phyloP scores from a whole-genome alignment of 345 rosid genomes.

The Luvunga scandens region DNA sequence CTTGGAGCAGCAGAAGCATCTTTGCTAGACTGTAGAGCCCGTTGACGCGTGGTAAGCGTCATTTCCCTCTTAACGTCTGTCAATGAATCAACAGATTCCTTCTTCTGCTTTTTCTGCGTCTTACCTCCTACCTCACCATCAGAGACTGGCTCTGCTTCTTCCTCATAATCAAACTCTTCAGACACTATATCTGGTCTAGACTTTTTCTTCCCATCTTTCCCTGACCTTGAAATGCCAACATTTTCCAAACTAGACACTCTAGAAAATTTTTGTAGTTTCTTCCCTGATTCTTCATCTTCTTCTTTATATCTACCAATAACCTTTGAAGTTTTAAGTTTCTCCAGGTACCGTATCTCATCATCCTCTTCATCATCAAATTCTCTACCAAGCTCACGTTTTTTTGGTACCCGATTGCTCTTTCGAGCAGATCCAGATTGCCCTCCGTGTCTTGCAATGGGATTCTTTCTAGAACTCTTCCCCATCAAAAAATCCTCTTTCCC shows the following conservation, averaged over 20 bases:
- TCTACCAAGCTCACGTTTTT: conserved; percentile 58
- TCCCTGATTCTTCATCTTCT: conserved; percentile 54
- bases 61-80: conserved; percentile 64
- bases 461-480: conserved; percentile 48
- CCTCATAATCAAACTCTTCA: conserved; percentile 58
- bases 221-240: conserved; percentile 29
- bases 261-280: conserved; percentile 60
- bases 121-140: conserved; percentile 51
- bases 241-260: conserved; percentile 52
- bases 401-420: conserved; percentile 75
- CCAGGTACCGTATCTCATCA: conserved; percentile 83
- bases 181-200: conserved; percentile 37
- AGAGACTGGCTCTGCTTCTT: conserved; percentile 48
- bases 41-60: conserved; percentile 80
- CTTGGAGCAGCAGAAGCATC: conserved; percentile 44
- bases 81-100: conserved; percentile 51
- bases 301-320: conserved; percentile 37
- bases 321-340: conserved; percentile 68
- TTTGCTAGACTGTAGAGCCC: conserved; percentile 84
- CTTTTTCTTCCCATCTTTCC: conserved; percentile 59
- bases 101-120: conserved; percentile 50
- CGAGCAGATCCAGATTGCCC: conserved; percentile 56
- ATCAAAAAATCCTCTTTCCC: conserved; percentile 53
- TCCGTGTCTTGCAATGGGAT: conserved; percentile 45
- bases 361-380: conserved; percentile 69